Conservation (phyloP, 495 filamentous ascomycete species). For the Margaritispora aquatica region DNA sequence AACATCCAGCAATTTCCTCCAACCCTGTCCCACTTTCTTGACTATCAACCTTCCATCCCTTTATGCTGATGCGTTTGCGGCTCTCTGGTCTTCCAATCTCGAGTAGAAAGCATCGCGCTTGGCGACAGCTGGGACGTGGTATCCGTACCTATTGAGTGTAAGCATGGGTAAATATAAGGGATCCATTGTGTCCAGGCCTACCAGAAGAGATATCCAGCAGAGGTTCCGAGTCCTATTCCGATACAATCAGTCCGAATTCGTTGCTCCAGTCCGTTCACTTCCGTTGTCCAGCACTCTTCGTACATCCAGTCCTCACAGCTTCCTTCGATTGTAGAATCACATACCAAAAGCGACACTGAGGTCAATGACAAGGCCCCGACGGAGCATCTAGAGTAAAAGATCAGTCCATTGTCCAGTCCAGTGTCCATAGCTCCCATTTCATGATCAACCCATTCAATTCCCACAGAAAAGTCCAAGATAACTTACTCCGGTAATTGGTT, state of each 20-base stretch:
- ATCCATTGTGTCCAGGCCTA: slow-evolving; percentile 39
- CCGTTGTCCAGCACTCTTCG: no score
- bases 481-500: slow-evolving; percentile 51
- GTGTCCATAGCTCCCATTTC: slow-evolving; percentile 15
- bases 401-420: slow-evolving; percentile 27
- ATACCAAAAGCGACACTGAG: slow-evolving; percentile 69
- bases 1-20: neutral
- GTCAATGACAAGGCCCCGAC: slow-evolving; percentile 67
- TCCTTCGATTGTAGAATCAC: slow-evolving; percentile 25
- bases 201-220: slow-evolving; percentile 74
- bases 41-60: neutral
- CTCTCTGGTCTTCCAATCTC: slow-evolving; percentile 67
- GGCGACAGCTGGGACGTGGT: slow-evolving; percentile 72
- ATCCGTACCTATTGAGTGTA: slow-evolving; percentile 38
- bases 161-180: neutral
- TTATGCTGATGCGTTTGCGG: slow-evolving; percentile 31
- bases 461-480: neutral
- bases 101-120: slow-evolving; percentile 70
- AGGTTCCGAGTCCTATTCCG: slow-evolving; percentile 56
- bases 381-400: slow-evolving; percentile 56
- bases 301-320: neutral
- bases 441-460: neutral
- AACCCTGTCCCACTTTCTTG: neutral
- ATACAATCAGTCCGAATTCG: slow-evolving; percentile 2
- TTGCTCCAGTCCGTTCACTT: no score